Evolutionary conservation across 257 asterid species (phyloP), one percentile per base, ranked within the genome.

Genomic region (Lantana camara): DNA sequence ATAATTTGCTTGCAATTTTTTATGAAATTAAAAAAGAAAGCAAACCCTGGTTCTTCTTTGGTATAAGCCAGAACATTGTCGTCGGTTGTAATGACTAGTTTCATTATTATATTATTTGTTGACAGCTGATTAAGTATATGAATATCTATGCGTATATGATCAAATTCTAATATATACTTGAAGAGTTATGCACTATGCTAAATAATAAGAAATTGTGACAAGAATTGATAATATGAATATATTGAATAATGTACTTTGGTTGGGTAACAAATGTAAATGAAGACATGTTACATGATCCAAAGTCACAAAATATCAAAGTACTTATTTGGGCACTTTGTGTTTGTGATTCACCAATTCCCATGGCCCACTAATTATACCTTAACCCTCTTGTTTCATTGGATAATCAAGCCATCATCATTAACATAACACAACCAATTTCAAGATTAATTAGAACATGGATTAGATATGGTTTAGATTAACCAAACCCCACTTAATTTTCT

Each of bases 311-410:
- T 3, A 60, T 40, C 3, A 41, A 32, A 29, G 21, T 56, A 32
- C 40, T 67, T 22, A 63, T 63, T 53, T 59, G 62, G 44, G 69
- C 66, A 69, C 38, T 65, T 48, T 45, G 66, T 40, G 52, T 65
- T 48, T 45, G 66, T 40, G 52, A 27, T 70, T 66, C 52, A 54
- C 58, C 76, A 34, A 52, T 49, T 44, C 5, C 45, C n/a, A 56
- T 51, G 66, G 13, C 73, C 73, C 73, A 58, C 69, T 58, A 47
- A 23, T 20, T 53, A 27, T 34, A 47, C n/a, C n/a, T 24, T 38
- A 21, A 27, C 29, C 69, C 29, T 22, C 42, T 60, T 69, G 2
- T 37, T 19, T 17, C 47, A 63, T 42, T 54, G 62, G 51, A 35
- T 32, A 63, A 68, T 38, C 6, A 56, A 22, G 32, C 11, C 17